A percentile compares a stretch with the other conserved stretches of the same genome.
Evolutionary conservation across 2,329 filamentous ascomycete genomes (phyloP).

Genomic region (Diaporthe longicolla): DNA sequence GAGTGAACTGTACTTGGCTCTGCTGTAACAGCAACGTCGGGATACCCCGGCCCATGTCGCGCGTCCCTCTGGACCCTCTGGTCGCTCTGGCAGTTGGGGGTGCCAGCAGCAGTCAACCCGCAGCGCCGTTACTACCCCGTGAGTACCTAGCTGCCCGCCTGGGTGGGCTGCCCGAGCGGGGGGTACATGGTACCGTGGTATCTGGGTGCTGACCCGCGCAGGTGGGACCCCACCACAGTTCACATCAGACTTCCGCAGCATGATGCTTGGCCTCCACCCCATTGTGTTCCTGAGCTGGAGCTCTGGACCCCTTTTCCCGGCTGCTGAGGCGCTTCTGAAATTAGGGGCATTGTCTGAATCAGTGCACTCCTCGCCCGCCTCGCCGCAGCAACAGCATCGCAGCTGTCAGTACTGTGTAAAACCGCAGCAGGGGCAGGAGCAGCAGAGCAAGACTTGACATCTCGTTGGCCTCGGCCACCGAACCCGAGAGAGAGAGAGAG

Average conservation of each 20-base stretch:
- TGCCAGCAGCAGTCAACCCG: neutral
- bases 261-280: slow-evolving; percentile 31
- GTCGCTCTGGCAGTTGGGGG: slow-evolving; percentile 2
- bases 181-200: neutral
- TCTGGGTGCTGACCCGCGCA: slow-evolving; percentile 21
- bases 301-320: slow-evolving; percentile 20
- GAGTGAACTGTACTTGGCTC: slow-evolving; percentile 21
- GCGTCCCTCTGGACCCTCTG: neutral
- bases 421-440: neutral
- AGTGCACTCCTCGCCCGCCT: slow-evolving; percentile 13
- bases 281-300: slow-evolving; percentile 32
- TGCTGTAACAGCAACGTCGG: slow-evolving; percentile 21
- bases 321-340: slow-evolving; percentile 33
- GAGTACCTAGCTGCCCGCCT: neutral
- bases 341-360: slow-evolving; percentile 32
- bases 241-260: slow-evolving; percentile 30
- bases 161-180: neutral
- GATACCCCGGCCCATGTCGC: slow-evolving; percentile 27
- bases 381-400: slow-evolving; percentile 5
- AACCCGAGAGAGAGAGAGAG: neutral
- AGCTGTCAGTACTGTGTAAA: neutral
- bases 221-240: slow-evolving; percentile 27
- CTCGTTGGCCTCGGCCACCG: slow-evolving; percentile 20
- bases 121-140: neutral
- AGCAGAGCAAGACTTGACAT: neutral